Evolutionary conservation across 2,329 filamentous ascomycete genomes (phyloP).

Genomic region (Periconia digitata): DNA sequence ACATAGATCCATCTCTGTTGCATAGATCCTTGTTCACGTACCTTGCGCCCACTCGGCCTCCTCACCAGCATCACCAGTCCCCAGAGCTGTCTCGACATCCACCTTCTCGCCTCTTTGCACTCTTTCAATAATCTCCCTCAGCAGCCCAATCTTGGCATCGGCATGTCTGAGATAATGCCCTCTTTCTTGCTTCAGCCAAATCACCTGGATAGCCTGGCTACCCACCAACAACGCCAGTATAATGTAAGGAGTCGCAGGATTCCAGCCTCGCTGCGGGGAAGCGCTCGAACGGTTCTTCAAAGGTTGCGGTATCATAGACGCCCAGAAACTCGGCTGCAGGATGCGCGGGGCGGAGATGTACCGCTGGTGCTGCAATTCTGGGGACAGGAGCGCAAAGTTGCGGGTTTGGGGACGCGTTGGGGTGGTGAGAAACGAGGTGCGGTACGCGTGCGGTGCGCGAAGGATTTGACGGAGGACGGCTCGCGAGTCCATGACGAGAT

Average conservation of each 20-base stretch:
- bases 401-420: constrained; percentile 22
- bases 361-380: constrained; percentile 16
- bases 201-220: constrained; percentile 92
- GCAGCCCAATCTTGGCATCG: constrained; percentile 73
- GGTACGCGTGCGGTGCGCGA: constrained; percentile 17
- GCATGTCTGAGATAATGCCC: constrained; percentile 72
- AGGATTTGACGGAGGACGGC: constrained; percentile 30
- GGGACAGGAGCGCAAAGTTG: constrained; percentile 23
- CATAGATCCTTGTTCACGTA: too few relatives aligned
- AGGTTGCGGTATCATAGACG: constrained; percentile 39
- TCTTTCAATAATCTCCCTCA: constrained; percentile 70
- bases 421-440: constrained; percentile 18
- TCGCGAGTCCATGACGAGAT: constrained; percentile 26
- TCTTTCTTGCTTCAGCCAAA: constrained; percentile 76
- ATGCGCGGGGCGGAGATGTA: constrained; percentile 38
- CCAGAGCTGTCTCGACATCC: constrained; percentile 80
- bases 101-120: constrained; percentile 38
- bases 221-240: constrained; percentile 75
- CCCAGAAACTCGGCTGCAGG: constrained; percentile 41
- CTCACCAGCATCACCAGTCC: constrained; percentile 71
- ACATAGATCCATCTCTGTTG: background rate
- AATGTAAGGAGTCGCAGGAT: constrained; percentile 68
- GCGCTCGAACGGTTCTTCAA: constrained; percentile 16
- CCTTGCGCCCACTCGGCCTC: constrained; percentile 90
- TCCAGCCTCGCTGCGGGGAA: constrained; percentile 42